These are phyloP conservation scores for Eucalyptus pauciflora DNA, from an alignment of 345 rosid genomes.

Conservation along the genomic window DNA sequence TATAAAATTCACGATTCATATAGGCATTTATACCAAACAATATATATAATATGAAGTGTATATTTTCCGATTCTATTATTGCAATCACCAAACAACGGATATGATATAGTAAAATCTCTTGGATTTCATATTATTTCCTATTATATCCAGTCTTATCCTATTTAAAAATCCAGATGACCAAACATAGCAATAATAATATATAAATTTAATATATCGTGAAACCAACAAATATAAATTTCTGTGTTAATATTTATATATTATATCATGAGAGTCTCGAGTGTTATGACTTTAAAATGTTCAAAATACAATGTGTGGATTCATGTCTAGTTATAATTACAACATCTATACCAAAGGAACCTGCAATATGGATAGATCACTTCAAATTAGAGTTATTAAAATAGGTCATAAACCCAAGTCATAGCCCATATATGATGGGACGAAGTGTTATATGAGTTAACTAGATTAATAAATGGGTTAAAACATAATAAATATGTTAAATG, in stretches of 20 bases:
- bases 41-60: too few relatives aligned
- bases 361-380: background rate
- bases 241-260: background rate
- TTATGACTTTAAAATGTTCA: background rate
- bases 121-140: too few relatives aligned
- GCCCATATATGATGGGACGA: too few relatives aligned
- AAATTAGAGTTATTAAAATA: background rate
- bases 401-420: too few relatives aligned
- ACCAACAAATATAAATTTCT: background rate
- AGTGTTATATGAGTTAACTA: too few relatives aligned
- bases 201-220: background rate
- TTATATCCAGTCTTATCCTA: too few relatives aligned
- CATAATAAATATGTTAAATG: too few relatives aligned
- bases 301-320: background rate
- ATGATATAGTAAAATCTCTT: accelerated
- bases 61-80: accelerated
- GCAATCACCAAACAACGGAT: too few relatives aligned
- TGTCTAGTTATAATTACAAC: background rate
- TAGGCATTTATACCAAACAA: too few relatives aligned
- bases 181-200: too few relatives aligned
- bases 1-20: too few relatives aligned
- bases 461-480: too few relatives aligned
- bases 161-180: accelerated
- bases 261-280: background rate
- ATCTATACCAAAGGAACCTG: background rate